Evolutionary conservation across 225 moss, liverwort and hornwort species (phyloP).

Genomic region (Pseudisothecium myosuroides): DNA sequence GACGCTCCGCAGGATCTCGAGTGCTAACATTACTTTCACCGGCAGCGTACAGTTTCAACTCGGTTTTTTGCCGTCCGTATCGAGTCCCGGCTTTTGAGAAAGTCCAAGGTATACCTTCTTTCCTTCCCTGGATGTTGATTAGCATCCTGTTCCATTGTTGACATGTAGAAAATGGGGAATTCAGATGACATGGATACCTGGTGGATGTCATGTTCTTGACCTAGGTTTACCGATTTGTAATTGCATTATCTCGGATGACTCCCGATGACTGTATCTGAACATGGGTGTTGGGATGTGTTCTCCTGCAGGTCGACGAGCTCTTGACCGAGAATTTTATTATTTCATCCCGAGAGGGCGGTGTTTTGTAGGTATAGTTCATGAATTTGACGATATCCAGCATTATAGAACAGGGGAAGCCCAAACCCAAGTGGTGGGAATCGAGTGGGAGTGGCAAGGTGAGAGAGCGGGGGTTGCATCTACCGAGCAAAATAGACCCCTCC

Average conservation of each 20-base stretch:
- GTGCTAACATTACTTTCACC: background rate
- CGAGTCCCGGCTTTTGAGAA: background rate
- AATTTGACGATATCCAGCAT: constrained; percentile 47
- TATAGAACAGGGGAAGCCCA: constrained; percentile 37
- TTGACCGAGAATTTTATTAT: background rate
- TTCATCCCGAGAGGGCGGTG: constrained; percentile 5
- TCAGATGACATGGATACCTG: background rate
- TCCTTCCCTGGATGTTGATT: background rate
- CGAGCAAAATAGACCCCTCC: constrained; percentile 28
- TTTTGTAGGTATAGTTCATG: constrained; percentile 22
- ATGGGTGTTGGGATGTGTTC: background rate
- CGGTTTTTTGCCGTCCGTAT: background rate
- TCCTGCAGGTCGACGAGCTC: background rate
- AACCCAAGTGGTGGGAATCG: constrained; percentile 29
- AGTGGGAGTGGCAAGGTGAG: constrained; percentile 21
- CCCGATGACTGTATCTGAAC: background rate
- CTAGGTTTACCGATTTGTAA: background rate
- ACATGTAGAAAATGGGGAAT: background rate
- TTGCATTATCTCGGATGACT: background rate
- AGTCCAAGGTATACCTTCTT: background rate
- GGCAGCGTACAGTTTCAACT: background rate
- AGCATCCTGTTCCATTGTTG: background rate
- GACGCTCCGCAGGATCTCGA: background rate
- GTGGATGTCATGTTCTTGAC: background rate
- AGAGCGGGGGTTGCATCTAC: constrained; percentile 22